Evolutionary conservation across 352 stramenopile species (phyloP).

Genomic region (Globisporangium uncinulatum): DNA sequence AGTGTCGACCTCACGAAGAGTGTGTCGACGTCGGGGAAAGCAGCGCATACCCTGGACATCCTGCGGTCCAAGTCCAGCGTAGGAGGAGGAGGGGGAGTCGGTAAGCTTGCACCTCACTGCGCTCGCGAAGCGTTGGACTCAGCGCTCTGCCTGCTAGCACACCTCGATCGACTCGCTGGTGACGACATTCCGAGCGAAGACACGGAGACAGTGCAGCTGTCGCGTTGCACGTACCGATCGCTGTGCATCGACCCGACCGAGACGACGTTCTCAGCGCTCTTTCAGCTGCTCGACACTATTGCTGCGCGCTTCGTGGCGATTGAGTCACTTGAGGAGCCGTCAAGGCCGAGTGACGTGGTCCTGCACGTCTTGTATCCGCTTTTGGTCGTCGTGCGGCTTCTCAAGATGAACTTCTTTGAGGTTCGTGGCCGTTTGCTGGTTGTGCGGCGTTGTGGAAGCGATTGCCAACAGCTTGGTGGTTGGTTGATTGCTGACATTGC

Average conservation of each 20-base stretch:
- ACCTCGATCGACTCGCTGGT: constrained; percentile 73
- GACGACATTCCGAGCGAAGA: constrained; percentile 75
- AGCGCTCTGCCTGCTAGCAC: constrained; percentile 65
- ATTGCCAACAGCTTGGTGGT: background rate
- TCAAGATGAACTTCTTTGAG: constrained; percentile 89
- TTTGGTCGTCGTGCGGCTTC: constrained; percentile 57
- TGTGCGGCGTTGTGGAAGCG: background rate
- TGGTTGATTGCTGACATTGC: background rate
- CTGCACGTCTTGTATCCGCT: constrained; percentile 63
- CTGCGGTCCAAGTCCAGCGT: constrained; percentile 40
- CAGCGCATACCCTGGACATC: constrained; percentile 36
- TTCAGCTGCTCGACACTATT: constrained; percentile 43
- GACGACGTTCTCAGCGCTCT: constrained; percentile 59
- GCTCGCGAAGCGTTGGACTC: constrained; percentile 44
- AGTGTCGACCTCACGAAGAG: constrained; percentile 38
- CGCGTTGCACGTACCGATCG: constrained; percentile 64
- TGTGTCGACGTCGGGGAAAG: constrained; percentile 50
- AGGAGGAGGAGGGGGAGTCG: constrained; percentile 6
- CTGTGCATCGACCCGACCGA: constrained; percentile 79
- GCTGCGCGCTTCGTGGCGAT: constrained; percentile 21
- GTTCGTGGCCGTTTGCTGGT: constrained; percentile 20
- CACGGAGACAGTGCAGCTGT: constrained; percentile 71
- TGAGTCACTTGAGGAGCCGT: constrained; percentile 4
- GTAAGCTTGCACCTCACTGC: constrained; percentile 38
- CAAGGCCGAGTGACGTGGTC: constrained; percentile 18